phyloP scores from a whole-genome alignment of 257 asterid species.

The Capsicum rhomboideum region DNA sequence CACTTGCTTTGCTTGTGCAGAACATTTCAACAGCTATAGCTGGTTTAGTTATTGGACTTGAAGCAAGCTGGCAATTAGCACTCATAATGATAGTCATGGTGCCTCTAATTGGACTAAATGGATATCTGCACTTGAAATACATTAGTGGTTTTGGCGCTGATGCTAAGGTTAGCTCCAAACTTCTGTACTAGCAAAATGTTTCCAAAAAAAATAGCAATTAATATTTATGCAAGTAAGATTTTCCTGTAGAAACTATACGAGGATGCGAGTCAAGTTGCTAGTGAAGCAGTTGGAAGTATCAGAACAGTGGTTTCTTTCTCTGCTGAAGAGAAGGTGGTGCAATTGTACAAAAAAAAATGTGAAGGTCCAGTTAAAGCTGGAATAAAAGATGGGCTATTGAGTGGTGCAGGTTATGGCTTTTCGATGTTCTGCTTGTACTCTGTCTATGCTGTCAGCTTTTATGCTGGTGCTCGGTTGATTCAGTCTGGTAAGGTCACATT shows the following conservation, averaged over 20 bases:
- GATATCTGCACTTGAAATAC: constrained; percentile 55
- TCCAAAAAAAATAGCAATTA: constrained; percentile 9
- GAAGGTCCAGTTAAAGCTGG: constrained; percentile 68
- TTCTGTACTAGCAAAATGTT: constrained; percentile 24
- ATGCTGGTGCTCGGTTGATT: constrained; percentile 82
- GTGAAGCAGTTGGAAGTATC: constrained; percentile 81
- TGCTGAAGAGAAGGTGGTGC: constrained; percentile 82
- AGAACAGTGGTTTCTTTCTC: constrained; percentile 88
- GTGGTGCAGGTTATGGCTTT: constrained; percentile 70
- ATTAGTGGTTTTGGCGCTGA: constrained; percentile 69
- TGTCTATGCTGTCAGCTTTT: constrained; percentile 78
- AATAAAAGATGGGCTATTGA: constrained; percentile 55
- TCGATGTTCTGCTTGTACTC: constrained; percentile 49
- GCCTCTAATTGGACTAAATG: constrained; percentile 60
- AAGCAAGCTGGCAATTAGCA: constrained; percentile 69
- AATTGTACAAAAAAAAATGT: constrained; percentile 54
- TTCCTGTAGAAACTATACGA: constrained; percentile 58
- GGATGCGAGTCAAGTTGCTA: constrained; percentile 84
- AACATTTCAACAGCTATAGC: constrained; percentile 53
- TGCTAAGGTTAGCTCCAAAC: constrained; percentile 56
- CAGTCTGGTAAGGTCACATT: constrained; percentile 60
- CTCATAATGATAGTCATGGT: constrained; percentile 57
- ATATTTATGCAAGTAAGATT: neutral
- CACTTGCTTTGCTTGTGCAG: constrained; percentile 79
- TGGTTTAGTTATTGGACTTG: constrained; percentile 65